Evolutionary conservation across 257 asterid genomes (phyloP).

Genomic region (Coffea eugenioides): DNA sequence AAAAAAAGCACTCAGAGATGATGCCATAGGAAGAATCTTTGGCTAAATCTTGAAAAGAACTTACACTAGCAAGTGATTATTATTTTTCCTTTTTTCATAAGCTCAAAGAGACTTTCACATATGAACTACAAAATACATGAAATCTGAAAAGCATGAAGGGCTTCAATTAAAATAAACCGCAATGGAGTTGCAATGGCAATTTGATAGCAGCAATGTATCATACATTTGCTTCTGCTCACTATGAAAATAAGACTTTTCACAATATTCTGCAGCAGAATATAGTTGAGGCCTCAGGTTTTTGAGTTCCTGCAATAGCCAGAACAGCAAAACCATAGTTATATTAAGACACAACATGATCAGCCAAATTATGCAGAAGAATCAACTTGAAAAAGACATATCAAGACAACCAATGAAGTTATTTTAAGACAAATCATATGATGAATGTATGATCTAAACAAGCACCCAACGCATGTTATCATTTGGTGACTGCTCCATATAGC

Average conservation of each 20-base stretch:
- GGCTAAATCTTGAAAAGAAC: constrained; percentile 1
- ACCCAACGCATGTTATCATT: background rate
- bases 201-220: constrained; percentile 19
- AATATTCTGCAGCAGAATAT: constrained; percentile 93
- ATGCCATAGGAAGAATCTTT: background rate
- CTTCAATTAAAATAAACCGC: background rate
- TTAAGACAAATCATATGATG: background rate
- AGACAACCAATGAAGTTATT: background rate
- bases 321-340: constrained; percentile 18
- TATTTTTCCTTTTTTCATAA: background rate
- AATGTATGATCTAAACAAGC: background rate
- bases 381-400: no score
- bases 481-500: background rate
- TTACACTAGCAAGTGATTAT: background rate
- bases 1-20: background rate
- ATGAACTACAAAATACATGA: background rate
- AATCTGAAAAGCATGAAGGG: background rate
- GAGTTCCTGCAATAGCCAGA: constrained; percentile 63
- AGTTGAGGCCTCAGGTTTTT: constrained; percentile 92
- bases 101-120: background rate
- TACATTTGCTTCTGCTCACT: constrained; percentile 93
- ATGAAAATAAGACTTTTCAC: constrained; percentile 82
- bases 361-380: background rate
- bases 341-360: background rate
- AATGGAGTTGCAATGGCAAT: no score